Evolutionary conservation across 2,329 filamentous ascomycete genomes (phyloP).

Genomic region (Fusarium fujikuroi): DNA sequence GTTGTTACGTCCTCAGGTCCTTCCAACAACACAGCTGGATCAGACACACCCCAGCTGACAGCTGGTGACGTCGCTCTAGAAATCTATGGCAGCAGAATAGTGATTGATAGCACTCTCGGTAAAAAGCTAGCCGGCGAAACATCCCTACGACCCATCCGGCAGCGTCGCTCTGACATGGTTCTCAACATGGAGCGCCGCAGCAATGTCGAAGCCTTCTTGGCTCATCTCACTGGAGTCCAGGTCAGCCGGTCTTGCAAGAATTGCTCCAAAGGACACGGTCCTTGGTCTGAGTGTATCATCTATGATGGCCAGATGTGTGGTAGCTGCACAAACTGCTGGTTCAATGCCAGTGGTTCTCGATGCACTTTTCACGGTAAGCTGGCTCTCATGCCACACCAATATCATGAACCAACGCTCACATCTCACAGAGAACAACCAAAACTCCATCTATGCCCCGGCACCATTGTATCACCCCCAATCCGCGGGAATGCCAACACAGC

Average conservation of each 20-base stretch:
- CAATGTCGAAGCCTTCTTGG: conserved; percentile 69
- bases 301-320: conserved; percentile 70
- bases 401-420: neutral
- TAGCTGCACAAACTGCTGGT: conserved; percentile 72
- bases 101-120: conserved; percentile 65
- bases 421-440: conserved; percentile 37
- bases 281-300: conserved; percentile 69
- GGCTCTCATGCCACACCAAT: neutral
- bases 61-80: conserved; percentile 60
- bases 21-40: neutral
- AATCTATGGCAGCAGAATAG: conserved; percentile 59
- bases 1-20: neutral
- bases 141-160: conserved; percentile 61
- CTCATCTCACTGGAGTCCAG: conserved; percentile 64
- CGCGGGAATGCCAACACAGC: conserved; percentile 9
- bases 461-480: conserved; percentile 8
- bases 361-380: conserved; percentile 69
- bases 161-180: conserved; percentile 63
- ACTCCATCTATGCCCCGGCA: conserved; percentile 10
- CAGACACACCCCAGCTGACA: conserved; percentile 37
- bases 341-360: conserved; percentile 68
- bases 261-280: conserved; percentile 69
- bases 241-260: conserved; percentile 65
- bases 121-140: conserved; percentile 62
- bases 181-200: conserved; percentile 68